Evolutionary conservation across 2,329 filamentous ascomycete species (phyloP), one percentile per base, ranked within the genome.

Genomic region (Verticillium tricorpus): DNA sequence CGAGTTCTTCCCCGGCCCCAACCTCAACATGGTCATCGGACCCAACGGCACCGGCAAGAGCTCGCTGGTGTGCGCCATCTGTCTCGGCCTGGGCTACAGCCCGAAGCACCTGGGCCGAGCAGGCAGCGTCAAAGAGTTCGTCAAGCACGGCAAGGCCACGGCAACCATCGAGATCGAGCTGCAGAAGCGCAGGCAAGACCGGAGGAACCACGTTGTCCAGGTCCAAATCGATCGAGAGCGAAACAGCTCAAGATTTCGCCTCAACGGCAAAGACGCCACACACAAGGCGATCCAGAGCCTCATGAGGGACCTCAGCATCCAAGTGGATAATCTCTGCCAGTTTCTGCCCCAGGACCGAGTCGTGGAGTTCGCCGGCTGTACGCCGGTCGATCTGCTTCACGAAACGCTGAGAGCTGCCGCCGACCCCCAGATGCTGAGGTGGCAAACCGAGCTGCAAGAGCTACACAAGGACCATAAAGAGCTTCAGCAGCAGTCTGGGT

Each of bases 21-120:
- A 91, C 72, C 76, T 99, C 70, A 99, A 99, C 52, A 98, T 99
- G 94, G 89, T 99, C 60, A 97, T 99, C 68, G 95, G 95, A 0
- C 95, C 95, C n/a, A 99, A 99, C 70, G 95, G 95, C 37, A 98
- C 95, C 0, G 95, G 95, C 61, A 99, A 99, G 77, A 98, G 94
- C 76, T 97, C 95, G 0, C 82, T 99, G 31, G 94, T 99, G 54
- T 99, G 95, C 76, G 95, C 95, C 55, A 96, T 99, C 67, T 98
- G 95, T 71, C 78, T 99, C 15, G 95, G 95, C 2, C 79, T 99
- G 31, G 95, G 95, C 57, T 97, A 90, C 81, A 85, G 87, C 35
- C 88, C 93, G 28, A 86, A 89, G 75, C 86, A 93, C 69, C 83
- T 99, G 17, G 95, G 94, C 17, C 89, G 95, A 64, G 93, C 93